These are phyloP conservation scores for Hibiscus mutabilis DNA, from an alignment of 345 rosid species.

Conservation along the genomic window DNA sequence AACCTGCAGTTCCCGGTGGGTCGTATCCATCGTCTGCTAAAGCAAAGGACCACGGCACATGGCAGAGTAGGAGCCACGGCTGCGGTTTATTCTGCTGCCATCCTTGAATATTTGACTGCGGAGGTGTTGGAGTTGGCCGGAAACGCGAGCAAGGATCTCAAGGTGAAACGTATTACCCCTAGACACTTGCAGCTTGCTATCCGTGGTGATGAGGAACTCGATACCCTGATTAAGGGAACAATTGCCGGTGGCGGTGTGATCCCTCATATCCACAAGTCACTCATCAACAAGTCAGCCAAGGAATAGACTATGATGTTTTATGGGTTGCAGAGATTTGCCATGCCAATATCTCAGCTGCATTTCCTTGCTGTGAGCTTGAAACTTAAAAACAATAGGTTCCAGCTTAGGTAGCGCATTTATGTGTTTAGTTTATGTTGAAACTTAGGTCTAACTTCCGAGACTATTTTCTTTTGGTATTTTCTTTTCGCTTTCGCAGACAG, in stretches of 20 bases:
- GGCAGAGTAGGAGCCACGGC: slow-evolving; percentile 76
- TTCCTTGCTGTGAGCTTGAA: neutral
- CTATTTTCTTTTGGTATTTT: neutral
- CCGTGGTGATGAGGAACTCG: slow-evolving; percentile 67
- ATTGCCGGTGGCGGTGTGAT: slow-evolving; percentile 50
- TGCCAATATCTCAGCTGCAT: neutral
- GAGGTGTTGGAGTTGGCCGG: slow-evolving; percentile 71
- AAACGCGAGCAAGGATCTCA: slow-evolving; percentile 68
- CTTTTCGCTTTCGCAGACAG: no score
- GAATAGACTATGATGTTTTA: slow-evolving; percentile 20
- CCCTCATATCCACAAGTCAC: slow-evolving; percentile 74
- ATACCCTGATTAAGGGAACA: slow-evolving; percentile 72
- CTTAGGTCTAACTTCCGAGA: neutral
- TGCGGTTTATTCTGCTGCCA: slow-evolving; percentile 65
- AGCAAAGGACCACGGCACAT: slow-evolving; percentile 55
- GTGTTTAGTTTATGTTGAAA: neutral
- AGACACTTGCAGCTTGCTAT: slow-evolving; percentile 68
- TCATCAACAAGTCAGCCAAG: slow-evolving; percentile 61
- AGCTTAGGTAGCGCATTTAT: neutral
- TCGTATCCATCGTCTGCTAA: slow-evolving; percentile 52
- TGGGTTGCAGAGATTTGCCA: neutral
- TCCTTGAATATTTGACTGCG: slow-evolving; percentile 59
- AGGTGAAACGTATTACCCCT: slow-evolving; percentile 64
- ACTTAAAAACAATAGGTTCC: neutral
- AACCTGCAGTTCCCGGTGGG: slow-evolving; percentile 66